Conservation (phyloP, 2,329 filamentous ascomycete species). For the Thielaviopsis cerberus region DNA sequence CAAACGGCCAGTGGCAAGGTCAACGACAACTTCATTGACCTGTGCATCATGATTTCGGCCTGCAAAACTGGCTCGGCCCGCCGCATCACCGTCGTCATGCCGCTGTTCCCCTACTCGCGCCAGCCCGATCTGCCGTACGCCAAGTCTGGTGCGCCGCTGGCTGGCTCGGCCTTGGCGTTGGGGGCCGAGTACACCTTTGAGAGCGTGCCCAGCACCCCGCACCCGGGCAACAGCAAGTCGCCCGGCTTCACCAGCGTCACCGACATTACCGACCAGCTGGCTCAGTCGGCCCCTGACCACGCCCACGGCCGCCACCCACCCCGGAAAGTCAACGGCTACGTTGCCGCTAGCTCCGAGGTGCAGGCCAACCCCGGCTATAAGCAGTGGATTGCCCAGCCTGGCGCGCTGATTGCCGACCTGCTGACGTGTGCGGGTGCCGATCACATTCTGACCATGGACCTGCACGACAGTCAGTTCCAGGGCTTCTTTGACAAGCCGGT, state of each 20-base stretch:
- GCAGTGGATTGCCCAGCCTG: slow-evolving; percentile 95
- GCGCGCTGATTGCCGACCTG: slow-evolving; percentile 83
- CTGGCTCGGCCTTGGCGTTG: slow-evolving; percentile 37
- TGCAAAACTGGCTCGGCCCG: slow-evolving; percentile 89
- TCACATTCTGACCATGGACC: slow-evolving; percentile 94
- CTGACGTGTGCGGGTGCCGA: slow-evolving; percentile 90
- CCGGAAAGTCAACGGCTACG: slow-evolving; percentile 16
- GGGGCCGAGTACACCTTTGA: slow-evolving; percentile 67
- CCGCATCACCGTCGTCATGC: slow-evolving; percentile 81
- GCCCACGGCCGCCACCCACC: slow-evolving; percentile 24
- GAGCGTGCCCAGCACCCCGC: slow-evolving; percentile 73
- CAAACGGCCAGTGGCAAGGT: slow-evolving; percentile 82
- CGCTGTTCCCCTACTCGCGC: slow-evolving; percentile 88
- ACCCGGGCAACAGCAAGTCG: slow-evolving; percentile 50
- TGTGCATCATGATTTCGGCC: slow-evolving; percentile 95
- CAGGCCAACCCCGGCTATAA: slow-evolving; percentile 84
- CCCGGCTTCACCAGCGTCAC: slow-evolving; percentile 46
- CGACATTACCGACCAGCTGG: slow-evolving; percentile 51
- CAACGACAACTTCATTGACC: slow-evolving; percentile 91
- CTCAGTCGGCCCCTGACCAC: slow-evolving; percentile 46
- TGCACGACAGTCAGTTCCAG: slow-evolving; percentile 92
- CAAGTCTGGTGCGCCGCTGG: slow-evolving; percentile 76
- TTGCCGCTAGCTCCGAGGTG: slow-evolving; percentile 27
- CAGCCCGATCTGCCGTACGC: slow-evolving; percentile 96
- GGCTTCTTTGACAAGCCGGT: slow-evolving; percentile 98